Base-by-base conservation (phyloP, 2,329 filamentous ascomycete species). In the Microcyclospora pomicola region DNA sequence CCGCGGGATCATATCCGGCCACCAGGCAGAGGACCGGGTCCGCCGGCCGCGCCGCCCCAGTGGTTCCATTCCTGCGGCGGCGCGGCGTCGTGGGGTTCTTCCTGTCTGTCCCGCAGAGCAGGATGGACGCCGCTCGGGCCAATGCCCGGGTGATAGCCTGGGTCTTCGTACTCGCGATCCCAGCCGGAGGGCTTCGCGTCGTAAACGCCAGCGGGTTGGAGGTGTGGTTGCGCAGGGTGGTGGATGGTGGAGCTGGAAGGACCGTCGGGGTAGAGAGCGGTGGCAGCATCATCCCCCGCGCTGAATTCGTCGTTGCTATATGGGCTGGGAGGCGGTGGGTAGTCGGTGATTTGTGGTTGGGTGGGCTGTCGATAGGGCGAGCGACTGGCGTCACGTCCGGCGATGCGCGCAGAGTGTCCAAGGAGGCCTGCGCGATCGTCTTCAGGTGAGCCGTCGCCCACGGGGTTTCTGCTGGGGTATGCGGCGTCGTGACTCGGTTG, bases 391-490 rank as follows among this genome's bases (percentile, higher is more conserved):
- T 27, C 19, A 5, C 40, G 42, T 11, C 38, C 45, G 6, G 43
- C 40, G 32, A 35, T 36, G 15, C 44, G 43, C 5, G 38, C 35
- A 14, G 49, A 44, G 33, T 51, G 32, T n/a, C 43, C 31, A 9
- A 56, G 42, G 6, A 56, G 41, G 9, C 49, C 51, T 15, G 45
- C 45, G 33, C 46, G 42, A 40, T 55, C 53, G 41, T 55, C 52
- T 38, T 53, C 51, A 2, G 35, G 13, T 24, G 35, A 14, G 38
- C 41, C n/a, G 14, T 31, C 9, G 19, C 35, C 40, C 31, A 12
- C 16, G 28, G 35, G 30, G 13, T 33, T 12, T 11, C 31, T 41
- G 15, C 48, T 39, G 12, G 24, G 28, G 9, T 36, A n/a, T 7
- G 38, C 31, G n/a, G 28, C 27, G 24, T 41, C 31, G n/a, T 41